Evolutionary conservation across 495 filamentous ascomycete genomes (phyloP).

Genomic region (Penicillium salamii): DNA sequence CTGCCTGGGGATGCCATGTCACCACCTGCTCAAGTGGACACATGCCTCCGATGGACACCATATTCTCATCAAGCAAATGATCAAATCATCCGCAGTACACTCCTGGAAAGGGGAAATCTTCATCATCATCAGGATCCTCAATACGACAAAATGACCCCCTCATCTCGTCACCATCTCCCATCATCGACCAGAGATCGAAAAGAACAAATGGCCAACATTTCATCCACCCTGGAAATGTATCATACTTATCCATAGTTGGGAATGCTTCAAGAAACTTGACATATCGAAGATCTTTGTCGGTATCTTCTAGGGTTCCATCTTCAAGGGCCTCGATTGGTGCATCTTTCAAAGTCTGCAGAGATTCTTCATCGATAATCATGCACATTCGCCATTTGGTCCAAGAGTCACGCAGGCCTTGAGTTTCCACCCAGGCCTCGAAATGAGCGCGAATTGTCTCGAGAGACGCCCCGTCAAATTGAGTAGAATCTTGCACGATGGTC

Average conservation of each 20-base stretch:
- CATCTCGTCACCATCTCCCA: neutral
- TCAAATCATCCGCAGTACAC: no score
- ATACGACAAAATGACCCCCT: no score
- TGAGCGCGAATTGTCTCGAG: slow-evolving; percentile 13
- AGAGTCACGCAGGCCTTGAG: neutral
- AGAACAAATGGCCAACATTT: slow-evolving; percentile 1
- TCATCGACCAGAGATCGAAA: neutral
- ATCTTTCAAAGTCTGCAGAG: slow-evolving; percentile 4
- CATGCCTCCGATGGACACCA: no score
- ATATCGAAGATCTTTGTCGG: neutral
- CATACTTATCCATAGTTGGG: neutral
- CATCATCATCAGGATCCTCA: no score
- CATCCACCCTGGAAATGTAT: slow-evolving; percentile 5
- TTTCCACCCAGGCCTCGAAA: slow-evolving; percentile 13
- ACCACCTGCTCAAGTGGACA: no score
- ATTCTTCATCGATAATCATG: slow-evolving; percentile 13
- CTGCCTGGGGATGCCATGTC: no score
- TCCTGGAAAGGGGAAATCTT: no score
- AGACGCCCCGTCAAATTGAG: slow-evolving; percentile 8
- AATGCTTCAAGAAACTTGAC: slow-evolving; percentile 4
- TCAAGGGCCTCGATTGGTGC: no score
- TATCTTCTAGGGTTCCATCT: neutral
- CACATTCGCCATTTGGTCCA: slow-evolving; percentile 7
- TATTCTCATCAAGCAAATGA: no score
- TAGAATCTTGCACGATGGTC: slow-evolving; percentile 8